Evolutionary conservation across 768 basidiomycete genomes (phyloP).

Genomic region (Termitomyces sp.): DNA sequence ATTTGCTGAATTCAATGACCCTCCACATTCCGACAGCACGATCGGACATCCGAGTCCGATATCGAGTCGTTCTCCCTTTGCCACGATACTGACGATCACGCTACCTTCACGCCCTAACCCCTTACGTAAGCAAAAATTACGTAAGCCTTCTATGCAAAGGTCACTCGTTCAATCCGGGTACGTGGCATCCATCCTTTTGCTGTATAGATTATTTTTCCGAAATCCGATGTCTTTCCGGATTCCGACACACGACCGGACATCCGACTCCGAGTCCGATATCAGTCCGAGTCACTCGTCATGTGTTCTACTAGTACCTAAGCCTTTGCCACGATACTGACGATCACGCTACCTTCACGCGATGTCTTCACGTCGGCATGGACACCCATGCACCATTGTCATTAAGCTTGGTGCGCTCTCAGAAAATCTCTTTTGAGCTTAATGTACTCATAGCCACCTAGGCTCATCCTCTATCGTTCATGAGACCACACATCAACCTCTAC

Average conservation of each 20-base stretch:
- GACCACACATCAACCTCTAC: constrained; percentile 85
- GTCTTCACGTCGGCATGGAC: constrained; percentile 25
- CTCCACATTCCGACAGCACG: no score
- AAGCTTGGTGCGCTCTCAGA: constrained; percentile 61
- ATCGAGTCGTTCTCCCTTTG: no score
- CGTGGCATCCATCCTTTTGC: background rate
- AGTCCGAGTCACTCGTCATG: background rate
- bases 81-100: no score
- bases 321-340: background rate
- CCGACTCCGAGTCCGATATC: no score
- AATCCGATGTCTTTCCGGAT: background rate
- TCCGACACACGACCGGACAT: no score
- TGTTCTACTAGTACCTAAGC: no score
- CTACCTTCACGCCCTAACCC: no score
- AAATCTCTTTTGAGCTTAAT: background rate
- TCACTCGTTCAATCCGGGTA: constrained; percentile 14
- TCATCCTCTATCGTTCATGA: constrained; percentile 97
- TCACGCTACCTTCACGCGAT: constrained; percentile 8
- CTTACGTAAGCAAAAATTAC: no score
- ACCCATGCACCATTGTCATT: constrained; percentile 74
- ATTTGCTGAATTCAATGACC: no score
- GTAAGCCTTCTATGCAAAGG: constrained; percentile 11
- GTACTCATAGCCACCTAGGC: constrained; percentile 42
- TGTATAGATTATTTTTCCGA: no score
- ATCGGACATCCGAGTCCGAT: no score